Conservation (phyloP, 2,329 filamentous ascomycete species). For the Fusarium camptoceras region DNA sequence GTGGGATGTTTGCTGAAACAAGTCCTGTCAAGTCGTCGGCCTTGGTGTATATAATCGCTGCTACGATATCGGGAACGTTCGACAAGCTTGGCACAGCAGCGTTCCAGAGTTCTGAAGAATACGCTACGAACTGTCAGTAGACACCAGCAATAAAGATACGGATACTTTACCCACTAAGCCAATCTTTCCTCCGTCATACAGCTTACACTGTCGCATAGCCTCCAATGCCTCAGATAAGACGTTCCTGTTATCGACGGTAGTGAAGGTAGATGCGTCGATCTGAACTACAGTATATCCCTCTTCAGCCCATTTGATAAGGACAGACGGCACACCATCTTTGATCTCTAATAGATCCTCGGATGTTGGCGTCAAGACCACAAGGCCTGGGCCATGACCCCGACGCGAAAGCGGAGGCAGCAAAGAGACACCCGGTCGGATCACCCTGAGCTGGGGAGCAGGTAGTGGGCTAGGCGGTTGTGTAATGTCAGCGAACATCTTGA, state of each 20-base stretch:
- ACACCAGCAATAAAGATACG: accelerated
- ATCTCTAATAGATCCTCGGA: slow-evolving; percentile 37
- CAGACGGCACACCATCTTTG: slow-evolving; percentile 59
- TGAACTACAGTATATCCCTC: slow-evolving; percentile 72
- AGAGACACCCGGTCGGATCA: slow-evolving; percentile 37
- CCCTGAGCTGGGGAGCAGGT: slow-evolving; percentile 33
- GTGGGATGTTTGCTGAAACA: slow-evolving; percentile 3
- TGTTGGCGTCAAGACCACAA: slow-evolving; percentile 49
- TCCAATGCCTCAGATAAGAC: slow-evolving; percentile 39
- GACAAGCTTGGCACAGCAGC: slow-evolving; percentile 32
- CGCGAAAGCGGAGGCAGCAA: slow-evolving; percentile 52
- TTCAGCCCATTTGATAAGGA: slow-evolving; percentile 76
- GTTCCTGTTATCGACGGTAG: slow-evolving; percentile 18
- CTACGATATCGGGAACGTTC: slow-evolving; percentile 36
- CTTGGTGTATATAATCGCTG: slow-evolving; percentile 41
- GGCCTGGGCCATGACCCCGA: slow-evolving; percentile 53
- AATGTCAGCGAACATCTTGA: slow-evolving; percentile 43
- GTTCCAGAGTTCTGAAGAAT: slow-evolving; percentile 39
- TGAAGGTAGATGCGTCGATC: slow-evolving; percentile 1
- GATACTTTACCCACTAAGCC: slow-evolving; percentile 51
- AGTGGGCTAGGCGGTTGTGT: slow-evolving; percentile 41
- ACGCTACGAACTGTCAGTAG: slow-evolving; percentile 3
- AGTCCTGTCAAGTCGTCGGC: slow-evolving; percentile 2
- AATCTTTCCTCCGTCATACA: slow-evolving; percentile 55
- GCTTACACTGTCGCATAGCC: slow-evolving; percentile 38